phyloP scores from a whole-genome alignment of 2,329 filamentous ascomycete species.

The Aspergillus fumigatus region DNA sequence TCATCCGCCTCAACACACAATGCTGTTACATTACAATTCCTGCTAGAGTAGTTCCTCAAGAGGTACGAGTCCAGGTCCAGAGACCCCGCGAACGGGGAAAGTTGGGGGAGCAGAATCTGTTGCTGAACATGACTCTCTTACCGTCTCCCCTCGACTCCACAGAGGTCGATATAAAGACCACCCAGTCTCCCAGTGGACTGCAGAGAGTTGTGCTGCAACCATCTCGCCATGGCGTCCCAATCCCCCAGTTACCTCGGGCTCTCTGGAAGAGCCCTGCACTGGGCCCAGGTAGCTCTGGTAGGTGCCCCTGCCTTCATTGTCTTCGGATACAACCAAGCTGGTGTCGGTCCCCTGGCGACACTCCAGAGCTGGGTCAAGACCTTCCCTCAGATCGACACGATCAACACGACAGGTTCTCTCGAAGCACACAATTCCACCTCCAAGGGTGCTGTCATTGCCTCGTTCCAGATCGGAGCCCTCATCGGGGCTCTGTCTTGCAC shows the following conservation, averaged over 20 bases:
- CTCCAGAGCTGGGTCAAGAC: constrained; percentile 35
- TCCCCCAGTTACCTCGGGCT: not conserved
- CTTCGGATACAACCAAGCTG: constrained; percentile 26
- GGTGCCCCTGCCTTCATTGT: constrained; percentile 21
- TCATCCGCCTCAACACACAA: not conserved
- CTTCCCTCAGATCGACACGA: constrained; percentile 53
- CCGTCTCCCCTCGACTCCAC: not conserved
- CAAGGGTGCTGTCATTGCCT: constrained; percentile 24
- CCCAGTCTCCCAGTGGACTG: not conserved
- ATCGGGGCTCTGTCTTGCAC: constrained; percentile 18
- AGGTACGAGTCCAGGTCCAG: not conserved
- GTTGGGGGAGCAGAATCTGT: not conserved
- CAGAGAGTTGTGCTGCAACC: not conserved
- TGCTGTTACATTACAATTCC: not conserved
- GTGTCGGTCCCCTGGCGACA: constrained; percentile 18
- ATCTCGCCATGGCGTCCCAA: not conserved
- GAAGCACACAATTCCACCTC: constrained; percentile 19
- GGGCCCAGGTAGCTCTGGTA: constrained; percentile 19
- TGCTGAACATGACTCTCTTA: not conserved
- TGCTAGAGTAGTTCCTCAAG: not conserved
- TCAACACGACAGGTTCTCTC: constrained; percentile 21
- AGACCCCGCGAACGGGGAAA: not conserved
- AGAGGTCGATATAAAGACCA: not conserved
- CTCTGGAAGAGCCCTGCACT: constrained; percentile 10
- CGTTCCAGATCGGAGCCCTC: constrained; percentile 19